phyloP scores from a whole-genome alignment of 148 eudicot species.

The Heliamphora exappendiculata region DNA sequence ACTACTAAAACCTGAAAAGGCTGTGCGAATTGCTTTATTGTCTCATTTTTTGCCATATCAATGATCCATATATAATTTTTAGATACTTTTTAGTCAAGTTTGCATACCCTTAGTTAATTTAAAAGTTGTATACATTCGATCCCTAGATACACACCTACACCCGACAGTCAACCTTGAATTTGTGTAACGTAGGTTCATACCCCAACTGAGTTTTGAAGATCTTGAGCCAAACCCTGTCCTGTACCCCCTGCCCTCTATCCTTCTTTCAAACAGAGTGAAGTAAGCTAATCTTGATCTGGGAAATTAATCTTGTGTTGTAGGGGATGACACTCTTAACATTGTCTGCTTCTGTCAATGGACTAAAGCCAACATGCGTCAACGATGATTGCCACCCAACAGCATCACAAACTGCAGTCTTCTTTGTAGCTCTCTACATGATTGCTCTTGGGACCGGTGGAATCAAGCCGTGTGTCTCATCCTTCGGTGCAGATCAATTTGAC shows the following conservation, averaged over 20 bases:
- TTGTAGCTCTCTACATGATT: conserved; percentile 28
- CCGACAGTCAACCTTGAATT: not conserved
- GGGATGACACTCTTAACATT: conserved; percentile 28
- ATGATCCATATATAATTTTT: too few species aligned
- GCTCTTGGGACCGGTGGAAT: conserved; percentile 43
- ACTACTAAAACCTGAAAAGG: too few species aligned
- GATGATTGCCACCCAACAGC: conserved; percentile 28
- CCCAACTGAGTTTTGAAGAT: not conserved
- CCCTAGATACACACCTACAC: too few species aligned
- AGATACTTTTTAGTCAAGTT: not conserved
- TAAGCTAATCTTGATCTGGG: not conserved
- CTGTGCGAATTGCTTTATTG: too few species aligned
- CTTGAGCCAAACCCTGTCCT: not conserved
- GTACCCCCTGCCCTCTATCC: too few species aligned
- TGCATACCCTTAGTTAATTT: not conserved
- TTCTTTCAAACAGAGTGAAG: not conserved
- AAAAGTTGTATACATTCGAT: too few species aligned
- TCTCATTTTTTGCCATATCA: too few species aligned
- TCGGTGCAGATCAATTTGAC: conserved; percentile 38
- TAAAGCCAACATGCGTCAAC: conserved; percentile 21
- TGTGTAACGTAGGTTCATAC: not conserved
- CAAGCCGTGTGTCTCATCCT: conserved; percentile 37
- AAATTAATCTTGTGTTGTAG: conserved; percentile 4
- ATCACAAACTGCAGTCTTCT: conserved; percentile 23
- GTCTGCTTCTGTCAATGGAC: conserved; percentile 37